A percentile compares a stretch with the other conserved stretches of the same genome.
Conservation (phyloP, 179 eudicot genomes). For the Vitellaria paradoxa region DNA sequence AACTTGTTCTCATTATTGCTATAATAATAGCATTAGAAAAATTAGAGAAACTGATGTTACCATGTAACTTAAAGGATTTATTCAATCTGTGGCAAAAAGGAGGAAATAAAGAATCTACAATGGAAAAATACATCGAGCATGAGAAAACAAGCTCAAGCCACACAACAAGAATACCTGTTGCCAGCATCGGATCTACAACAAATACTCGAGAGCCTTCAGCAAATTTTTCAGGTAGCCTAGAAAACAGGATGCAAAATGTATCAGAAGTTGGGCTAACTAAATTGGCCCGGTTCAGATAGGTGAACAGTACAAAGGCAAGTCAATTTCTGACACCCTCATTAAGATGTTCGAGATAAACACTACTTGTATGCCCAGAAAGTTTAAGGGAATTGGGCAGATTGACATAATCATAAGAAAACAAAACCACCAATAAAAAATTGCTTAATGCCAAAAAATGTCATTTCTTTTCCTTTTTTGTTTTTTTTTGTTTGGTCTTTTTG, state of each 20-base stretch:
- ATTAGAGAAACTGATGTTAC: too few relatives aligned
- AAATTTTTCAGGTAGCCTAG: constrained; percentile 82
- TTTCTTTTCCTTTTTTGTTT: too few relatives aligned
- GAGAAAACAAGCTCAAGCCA: constrained; percentile 1
- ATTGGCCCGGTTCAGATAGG: background rate
- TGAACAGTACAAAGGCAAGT: background rate
- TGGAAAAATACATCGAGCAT: background rate
- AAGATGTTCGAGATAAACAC: background rate
- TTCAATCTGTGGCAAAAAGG: background rate
- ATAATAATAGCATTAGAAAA: too few relatives aligned
- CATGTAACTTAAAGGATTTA: too few relatives aligned
- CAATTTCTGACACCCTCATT: background rate
- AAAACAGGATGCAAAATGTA: background rate
- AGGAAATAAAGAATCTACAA: background rate
- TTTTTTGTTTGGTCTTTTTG: too few relatives aligned
- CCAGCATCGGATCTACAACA: constrained; percentile 94
- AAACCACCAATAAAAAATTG: too few relatives aligned
- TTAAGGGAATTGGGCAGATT: background rate
- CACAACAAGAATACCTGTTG: constrained; percentile 65
- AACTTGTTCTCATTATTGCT: too few relatives aligned
- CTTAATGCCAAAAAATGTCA: too few relatives aligned
- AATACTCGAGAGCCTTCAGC: constrained; percentile 78
- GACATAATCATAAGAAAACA: background rate
- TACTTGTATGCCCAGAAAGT: background rate
- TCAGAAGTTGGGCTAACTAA: background rate